These are phyloP conservation scores for Diplogelasinospora grovesii DNA, from an alignment of 495 filamentous ascomycete species.

Conservation along the genomic window DNA sequence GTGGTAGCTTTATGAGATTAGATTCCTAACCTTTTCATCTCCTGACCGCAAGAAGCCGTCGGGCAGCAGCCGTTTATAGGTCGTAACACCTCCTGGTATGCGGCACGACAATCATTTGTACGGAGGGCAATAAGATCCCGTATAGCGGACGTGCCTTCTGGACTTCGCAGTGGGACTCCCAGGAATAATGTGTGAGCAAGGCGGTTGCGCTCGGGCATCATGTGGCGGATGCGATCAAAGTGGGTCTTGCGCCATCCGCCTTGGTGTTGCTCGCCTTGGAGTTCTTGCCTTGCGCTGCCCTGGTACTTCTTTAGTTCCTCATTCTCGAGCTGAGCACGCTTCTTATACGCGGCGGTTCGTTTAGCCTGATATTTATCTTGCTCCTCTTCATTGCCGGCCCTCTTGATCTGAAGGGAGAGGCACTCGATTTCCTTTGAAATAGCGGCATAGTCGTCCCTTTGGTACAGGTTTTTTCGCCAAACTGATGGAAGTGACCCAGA, in stretches of 20 bases:
- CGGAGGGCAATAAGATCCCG: background rate
- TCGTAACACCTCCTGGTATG: slow-evolving; percentile 1
- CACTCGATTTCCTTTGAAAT: background rate
- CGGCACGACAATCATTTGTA: background rate
- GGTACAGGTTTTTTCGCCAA: background rate
- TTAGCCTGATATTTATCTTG: background rate
- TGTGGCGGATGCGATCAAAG: background rate
- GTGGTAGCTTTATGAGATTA: background rate
- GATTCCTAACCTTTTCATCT: background rate
- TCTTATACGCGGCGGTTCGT: background rate
- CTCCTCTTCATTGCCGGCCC: background rate
- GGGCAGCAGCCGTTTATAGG: background rate
- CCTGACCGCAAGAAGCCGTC: background rate
- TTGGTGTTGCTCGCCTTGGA: background rate
- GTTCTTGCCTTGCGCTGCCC: background rate
- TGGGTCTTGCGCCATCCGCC: background rate
- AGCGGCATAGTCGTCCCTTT: background rate
- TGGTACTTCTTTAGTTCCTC: background rate
- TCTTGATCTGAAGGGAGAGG: background rate
- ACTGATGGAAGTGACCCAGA: background rate
- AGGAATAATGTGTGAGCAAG: background rate
- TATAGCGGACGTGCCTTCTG: background rate
- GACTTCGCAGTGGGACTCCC: background rate
- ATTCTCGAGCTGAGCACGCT: background rate
- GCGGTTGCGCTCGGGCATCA: background rate